phyloP scores from a whole-genome alignment of 345 rosid genomes.

The Firmiana major region DNA sequence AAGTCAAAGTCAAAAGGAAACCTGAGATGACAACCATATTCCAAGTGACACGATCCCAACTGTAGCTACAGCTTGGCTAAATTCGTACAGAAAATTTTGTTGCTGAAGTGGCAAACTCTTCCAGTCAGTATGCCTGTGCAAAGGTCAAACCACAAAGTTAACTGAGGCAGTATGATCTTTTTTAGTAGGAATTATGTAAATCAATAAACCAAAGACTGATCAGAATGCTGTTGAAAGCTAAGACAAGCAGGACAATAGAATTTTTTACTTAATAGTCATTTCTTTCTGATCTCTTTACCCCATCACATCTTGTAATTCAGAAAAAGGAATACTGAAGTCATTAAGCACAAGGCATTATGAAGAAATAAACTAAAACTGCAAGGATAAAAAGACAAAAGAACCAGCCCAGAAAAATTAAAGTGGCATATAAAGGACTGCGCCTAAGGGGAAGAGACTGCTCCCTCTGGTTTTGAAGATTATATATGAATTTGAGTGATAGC shows the following conservation, averaged over 20 bases:
- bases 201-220: background rate
- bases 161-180: background rate
- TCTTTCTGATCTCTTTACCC: background rate
- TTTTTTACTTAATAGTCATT: background rate
- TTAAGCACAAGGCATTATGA: background rate
- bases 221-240: background rate
- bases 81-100: slow-evolving; percentile 49
- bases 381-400: background rate
- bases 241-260: background rate
- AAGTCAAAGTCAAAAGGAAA: slow-evolving; percentile 32
- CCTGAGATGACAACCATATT: slow-evolving; percentile 72
- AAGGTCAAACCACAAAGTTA: slow-evolving; percentile 8
- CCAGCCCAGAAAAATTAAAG: background rate
- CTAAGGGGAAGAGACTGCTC: background rate
- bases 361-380: background rate
- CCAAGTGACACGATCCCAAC: slow-evolving; percentile 69
- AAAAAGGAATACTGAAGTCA: background rate
- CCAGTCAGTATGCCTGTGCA: slow-evolving; percentile 70
- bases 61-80: slow-evolving; percentile 74
- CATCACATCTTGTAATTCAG: background rate
- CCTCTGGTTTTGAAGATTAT: background rate
- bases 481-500: background rate
- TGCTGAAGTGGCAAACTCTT: slow-evolving; percentile 53
- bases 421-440: background rate
- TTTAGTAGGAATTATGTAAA: background rate